Base-by-base conservation (phyloP, 495 filamentous ascomycete genomes). In the Xylaria bambusicola region DNA sequence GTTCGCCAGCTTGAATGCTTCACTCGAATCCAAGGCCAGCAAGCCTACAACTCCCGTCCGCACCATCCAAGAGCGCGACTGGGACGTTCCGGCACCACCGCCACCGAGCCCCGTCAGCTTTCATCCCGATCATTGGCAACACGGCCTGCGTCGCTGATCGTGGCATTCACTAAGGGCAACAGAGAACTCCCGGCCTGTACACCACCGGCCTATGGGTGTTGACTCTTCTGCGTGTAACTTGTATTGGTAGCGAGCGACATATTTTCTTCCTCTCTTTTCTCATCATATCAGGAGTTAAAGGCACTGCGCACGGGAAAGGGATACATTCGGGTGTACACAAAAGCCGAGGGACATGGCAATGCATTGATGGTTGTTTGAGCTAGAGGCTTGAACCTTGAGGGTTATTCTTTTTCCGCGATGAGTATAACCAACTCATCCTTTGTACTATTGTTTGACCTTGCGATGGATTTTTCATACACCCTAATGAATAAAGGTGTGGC, bases 101-200 rank as follows among this genome's bases (percentile, higher is more conserved):
- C 78, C 78, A 26, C 78, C 78, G 6, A 77, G 74, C 60, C 78
- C 78, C 24, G 75, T 81, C 56, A 73, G 75, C 67, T 80, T 77
- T 62, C 71, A 73, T 23, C 59, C 67, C 29, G 74, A 78, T 59
- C 73, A 77, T 61, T 80, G 78, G 78, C 72, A 68, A 41, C 68
- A 60, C 0, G 47, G 45, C 9, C 6, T 66, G 33, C 62, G 62
- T 46, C 66, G 62, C 45, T 71, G 52, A 71, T 65, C 46, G 27
- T 48, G 17, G 17, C 12, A 40, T 15, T 15, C 27, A 49, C 18
- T 33, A 33, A 15, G 29, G 49, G 38, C 29, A 38, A 4, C 48
- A 44, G 41, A 15, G 18, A 44, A 3, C 21, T 21, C 23, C 29
- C 49, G 23, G 29, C 29, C 33, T 12, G 29, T 12, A 31, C 10